Base-by-base conservation (phyloP, 2,329 filamentous ascomycete species). In the Alternaria tenuissima region DNA sequence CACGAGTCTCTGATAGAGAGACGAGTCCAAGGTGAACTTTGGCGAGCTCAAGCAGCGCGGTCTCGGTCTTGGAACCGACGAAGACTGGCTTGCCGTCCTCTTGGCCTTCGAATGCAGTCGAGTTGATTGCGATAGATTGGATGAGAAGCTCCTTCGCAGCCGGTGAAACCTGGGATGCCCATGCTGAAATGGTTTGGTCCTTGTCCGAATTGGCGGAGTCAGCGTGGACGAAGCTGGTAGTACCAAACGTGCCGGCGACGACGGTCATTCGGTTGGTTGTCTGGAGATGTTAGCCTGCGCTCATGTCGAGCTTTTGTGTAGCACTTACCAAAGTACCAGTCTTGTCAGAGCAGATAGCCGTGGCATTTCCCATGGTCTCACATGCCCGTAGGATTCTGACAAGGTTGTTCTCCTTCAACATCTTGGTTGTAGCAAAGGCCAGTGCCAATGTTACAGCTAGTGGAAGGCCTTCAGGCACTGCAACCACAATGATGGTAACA, bases 41-140 rank as follows among this genome's bases (percentile, higher is more conserved):
- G 4, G 82, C 83, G 34, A 86, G 77, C 28, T 82, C 77, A 8
- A 87, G 78, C 3, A 87, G 78, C 3, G 85, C 85, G 6, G 84
- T 86, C 65, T 87, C 85, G 1, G 85, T 87, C 74, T 86, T 87
- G 51, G 85, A 86, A 5, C 85, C 85, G 44, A 86, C 79, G 60
- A 86, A 87, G 3, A 78, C 78, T 38, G 84, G 80, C 18, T 82
- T 79, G 6, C 83, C 82, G 1, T 72, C 68, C 20, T 73, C 70
- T 48, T 67, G 64, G 6, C 68, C 69, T 63, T 87, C 85, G 49
- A 87, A 86, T 0, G 85, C 85, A 0, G 85, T 87, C 0, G 85
- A 86, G 77, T 83, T 77, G 61, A 75, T 70, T n/a, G 73, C 71
- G 30, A 77, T 63, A 3, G 75, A 75, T 11, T 76, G 70, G 4